Evolutionary conservation across 2,329 filamentous ascomycete species (phyloP).

Genomic region (Claviceps fusiformis): DNA sequence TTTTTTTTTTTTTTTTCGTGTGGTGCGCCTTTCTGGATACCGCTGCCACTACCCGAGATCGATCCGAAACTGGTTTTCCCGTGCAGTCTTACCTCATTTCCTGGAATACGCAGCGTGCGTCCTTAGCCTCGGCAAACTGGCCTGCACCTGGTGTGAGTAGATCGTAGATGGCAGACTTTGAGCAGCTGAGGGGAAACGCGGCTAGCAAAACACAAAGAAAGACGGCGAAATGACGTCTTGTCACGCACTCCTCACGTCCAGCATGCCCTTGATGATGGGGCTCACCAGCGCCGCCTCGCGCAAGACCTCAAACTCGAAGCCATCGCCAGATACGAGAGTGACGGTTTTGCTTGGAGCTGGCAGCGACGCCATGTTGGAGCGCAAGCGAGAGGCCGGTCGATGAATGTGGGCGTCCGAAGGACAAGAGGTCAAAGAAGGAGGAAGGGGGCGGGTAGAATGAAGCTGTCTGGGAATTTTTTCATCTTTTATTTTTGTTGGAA

Average conservation of each 20-base stretch:
- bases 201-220: not conserved
- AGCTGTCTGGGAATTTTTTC: not conserved
- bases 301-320: conserved; percentile 62
- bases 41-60: not conserved
- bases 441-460: not conserved
- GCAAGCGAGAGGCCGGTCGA: not conserved
- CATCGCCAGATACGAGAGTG: conserved; percentile 63
- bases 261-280: conserved; percentile 59
- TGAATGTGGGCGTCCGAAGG: not conserved
- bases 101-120: conserved; percentile 52
- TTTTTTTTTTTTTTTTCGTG: no score
- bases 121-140: conserved; percentile 50
- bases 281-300: conserved; percentile 58
- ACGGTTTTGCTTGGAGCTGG: conserved; percentile 48
- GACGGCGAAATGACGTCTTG: not conserved
- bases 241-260: conserved; percentile 50
- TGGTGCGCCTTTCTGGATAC: no score
- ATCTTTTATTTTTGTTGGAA: not conserved
- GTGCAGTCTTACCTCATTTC: conserved; percentile 54
- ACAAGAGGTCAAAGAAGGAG: not conserved
- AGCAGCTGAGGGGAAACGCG: not conserved
- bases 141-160: conserved; percentile 25
- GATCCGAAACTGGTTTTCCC: not conserved
- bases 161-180: not conserved
- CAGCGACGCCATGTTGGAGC: conserved; percentile 10